phyloP scores from a whole-genome alignment of 129 eudicot species.

The Daucus carota region DH1_v3.0 NC_030388.2:25217501-25218000 shows the following conservation, averaged over 20 bases:
- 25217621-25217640: neutral
- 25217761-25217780: neutral
- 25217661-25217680: neutral
- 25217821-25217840: neutral
- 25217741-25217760: too few relatives aligned
- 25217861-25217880: conserved; percentile 26
- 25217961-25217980: conserved; percentile 83
- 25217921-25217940: conserved; percentile 80
- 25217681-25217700: neutral
- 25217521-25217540: neutral
- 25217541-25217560: neutral
- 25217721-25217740: neutral
- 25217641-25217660: neutral
- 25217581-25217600: neutral
- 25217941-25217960: conserved; percentile 59
- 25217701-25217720: neutral
- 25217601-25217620: neutral
- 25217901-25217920: conserved; percentile 78
- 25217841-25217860: neutral
- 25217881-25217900: conserved; percentile 52
- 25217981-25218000: neutral
- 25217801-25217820: neutral
- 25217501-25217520: neutral
- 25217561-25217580: neutral
- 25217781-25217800: neutral